Conservation (phyloP, 805 yeast genomes). For the Jamesozyma hellenica region DNA sequence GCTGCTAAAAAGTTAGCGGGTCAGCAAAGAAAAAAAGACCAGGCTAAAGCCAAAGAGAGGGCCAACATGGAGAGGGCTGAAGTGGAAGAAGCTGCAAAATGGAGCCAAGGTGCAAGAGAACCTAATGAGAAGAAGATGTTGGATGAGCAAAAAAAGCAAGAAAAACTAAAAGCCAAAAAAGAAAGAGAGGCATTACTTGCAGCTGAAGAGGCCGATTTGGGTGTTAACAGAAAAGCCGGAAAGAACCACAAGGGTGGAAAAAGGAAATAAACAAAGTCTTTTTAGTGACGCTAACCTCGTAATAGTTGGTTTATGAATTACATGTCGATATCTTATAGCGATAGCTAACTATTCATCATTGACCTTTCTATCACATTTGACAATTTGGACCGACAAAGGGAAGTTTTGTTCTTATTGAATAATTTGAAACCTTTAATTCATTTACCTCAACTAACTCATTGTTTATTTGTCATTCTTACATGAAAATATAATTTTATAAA, state of each 20-base stretch:
- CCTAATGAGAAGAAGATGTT: slow-evolving; percentile 17
- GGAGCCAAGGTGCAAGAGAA: slow-evolving; percentile 27
- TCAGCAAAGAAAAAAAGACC: slow-evolving; percentile 26
- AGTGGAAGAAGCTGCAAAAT: slow-evolving; percentile 27
- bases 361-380: too few species aligned
- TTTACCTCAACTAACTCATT: too few species aligned
- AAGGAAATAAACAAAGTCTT: slow-evolving; percentile 4
- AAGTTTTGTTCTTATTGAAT: too few species aligned
- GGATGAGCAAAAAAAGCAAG: slow-evolving; percentile 27
- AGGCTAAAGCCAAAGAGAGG: slow-evolving; percentile 21
- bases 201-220: slow-evolving; percentile 23
- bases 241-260: slow-evolving; percentile 10
- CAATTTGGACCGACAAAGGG: too few species aligned
- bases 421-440: too few species aligned
- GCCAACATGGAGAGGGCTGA: slow-evolving; percentile 19
- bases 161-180: slow-evolving; percentile 22
- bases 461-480: too few species aligned
- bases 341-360: too few species aligned
- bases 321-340: too few species aligned
- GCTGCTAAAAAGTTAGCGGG: slow-evolving; percentile 31
- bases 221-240: slow-evolving; percentile 16
- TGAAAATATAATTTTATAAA: too few species aligned
- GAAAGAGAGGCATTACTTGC: slow-evolving; percentile 28
- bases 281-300: neutral
- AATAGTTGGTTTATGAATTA: neutral